Base-by-base conservation (phyloP, 805 yeast species). In the Pichia nakasei region DNA sequence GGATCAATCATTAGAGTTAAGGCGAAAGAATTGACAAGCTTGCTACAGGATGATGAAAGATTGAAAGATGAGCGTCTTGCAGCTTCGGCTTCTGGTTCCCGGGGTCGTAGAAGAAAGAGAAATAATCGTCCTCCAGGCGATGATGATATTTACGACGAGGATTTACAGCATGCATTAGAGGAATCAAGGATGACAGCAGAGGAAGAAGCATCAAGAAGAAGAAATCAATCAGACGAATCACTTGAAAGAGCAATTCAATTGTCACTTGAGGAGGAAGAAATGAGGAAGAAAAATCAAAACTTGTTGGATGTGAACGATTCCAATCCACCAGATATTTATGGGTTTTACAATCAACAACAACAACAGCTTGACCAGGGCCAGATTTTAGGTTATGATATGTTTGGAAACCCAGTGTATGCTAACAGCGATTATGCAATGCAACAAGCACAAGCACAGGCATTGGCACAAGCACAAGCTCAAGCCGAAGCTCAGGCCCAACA, bases 1-100 rank as follows among this genome's bases (percentile, higher is more conserved):
- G 97, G 98, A 20, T 83, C 84, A 9, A 76, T 86, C 42, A 82
- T 83, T 46, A 75, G 98, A 47, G 87, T 86, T 35, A 86, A 89
- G 65, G 96, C 97, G 2, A 85, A 82, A 58, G 96, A 86, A 53
- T 70, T 91, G 59, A 85, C 94, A 0, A 64, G 82, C n/a, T 66
- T 91, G 46, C 66, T 91, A 55, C 70, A 74, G 54, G 95, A 91
- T 59, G 89, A 84, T 48, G 96, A 86, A 54, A 72, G 95, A 56
- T 72, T 91, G 49, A 66, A 73, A 33, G 75, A 75, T 45, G 96
- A 83, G 59, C 71, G 97, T 48, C 71, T 68, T 29, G 51, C 59
- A 22, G 69, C 66, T 11, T 58, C 56, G 38, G 17, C 35, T 15
- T 24, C 41, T n/a, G 44, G 43, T 27, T 33, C 32, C 5, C 44